Base-by-base conservation (phyloP, 2,329 filamentous ascomycete species). In the Shiraia sp. region DNA sequence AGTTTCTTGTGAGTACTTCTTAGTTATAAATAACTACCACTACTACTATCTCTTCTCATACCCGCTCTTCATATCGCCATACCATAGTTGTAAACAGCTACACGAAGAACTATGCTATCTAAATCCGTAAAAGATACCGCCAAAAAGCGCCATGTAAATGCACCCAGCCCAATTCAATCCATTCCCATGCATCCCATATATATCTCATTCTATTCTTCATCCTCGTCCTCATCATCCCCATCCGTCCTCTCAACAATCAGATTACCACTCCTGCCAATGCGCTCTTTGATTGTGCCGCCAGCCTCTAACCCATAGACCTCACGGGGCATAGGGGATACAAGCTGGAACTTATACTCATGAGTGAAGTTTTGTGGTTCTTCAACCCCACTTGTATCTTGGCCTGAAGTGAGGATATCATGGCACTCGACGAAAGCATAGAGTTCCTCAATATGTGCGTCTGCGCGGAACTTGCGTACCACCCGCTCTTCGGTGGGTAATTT, bases 391-490 rank as follows among this genome's bases (percentile, higher is more conserved):
- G 72, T 65, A 12, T 70, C 66, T 3, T 55, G 59, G 45, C 45
- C 68, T 15, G 62, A 68, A 2, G 71, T 69, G 3, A 90, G 57
- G 5, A 86, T 56, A 37, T 89, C 84, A 65, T 90, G 86, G 71
- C 92, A 97, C 64, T 99, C 93, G 2, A 97, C 90, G 71, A 95
- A 96, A 0, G 92, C 93, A 68, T 97, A 97, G 5, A 99, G 73
- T 60, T 96, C 90, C 65, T 97, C 92, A 26, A 97, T 75, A 2
- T 80, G 77, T 0, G 87, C 82, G n/a, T 82, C 75, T 1, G 79
- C 75, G 0, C 76, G 69, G 65, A 99, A 97, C 35, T 81, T 81
- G 29, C 92, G 80, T 41, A 95, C 81, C 2, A 96, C 80, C 29
- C 91, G 79, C 34, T 89, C 86, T 81, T 85, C 0, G 77, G 74